Base-by-base conservation (phyloP, 2,329 filamentous ascomycete species). In the Diplodia sapinea region DNA sequence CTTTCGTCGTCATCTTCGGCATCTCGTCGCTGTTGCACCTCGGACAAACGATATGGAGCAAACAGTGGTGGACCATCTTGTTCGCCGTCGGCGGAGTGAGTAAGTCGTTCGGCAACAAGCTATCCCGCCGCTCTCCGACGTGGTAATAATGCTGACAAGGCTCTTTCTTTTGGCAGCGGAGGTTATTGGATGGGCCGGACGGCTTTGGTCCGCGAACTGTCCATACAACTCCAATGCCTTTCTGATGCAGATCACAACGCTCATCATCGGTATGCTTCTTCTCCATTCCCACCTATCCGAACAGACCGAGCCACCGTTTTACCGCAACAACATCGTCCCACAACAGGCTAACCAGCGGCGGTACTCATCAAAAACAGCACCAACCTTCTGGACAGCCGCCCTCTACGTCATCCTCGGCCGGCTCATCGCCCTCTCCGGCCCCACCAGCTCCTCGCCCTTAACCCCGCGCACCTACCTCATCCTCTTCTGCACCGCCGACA, bases 401-500 rank as follows among this genome's bases (percentile, higher is more conserved):
- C 79, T 85, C 61, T 85, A 85, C 72, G 75, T 85, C 61, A 74
- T 84, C 54, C 78, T 85, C 3, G 83, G 82, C 62, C 85, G 86
- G 49, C 84, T 87, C 63, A 81, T 88, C 70, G 83, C 88, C 66
- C 74, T 85, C n/a, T 80, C 81, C 63, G 85, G 87, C 64, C 87
- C 86, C 38, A 68, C 73, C 47, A 68, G 3, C 26, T 4, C 69
- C 0, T 76, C 73, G 72, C 77, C 75, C 0, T 69, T 74, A 11
- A 69, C 79, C 3, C 69, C 70, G 7, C 73, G 76, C 0, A 70
- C 68, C 11, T 74, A 87, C 74, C 87, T 86, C 15, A 83, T 83
- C 74, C 82, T 88, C 69, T 89, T 89, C 76, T 85, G 89, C 71
- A 73, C 78, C 15, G 86, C 84, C 71, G 87, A 89, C 70, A 70